Conservation (phyloP, 1,284 basidiomycete species). For the Fomitopsis schrenkii region DNA sequence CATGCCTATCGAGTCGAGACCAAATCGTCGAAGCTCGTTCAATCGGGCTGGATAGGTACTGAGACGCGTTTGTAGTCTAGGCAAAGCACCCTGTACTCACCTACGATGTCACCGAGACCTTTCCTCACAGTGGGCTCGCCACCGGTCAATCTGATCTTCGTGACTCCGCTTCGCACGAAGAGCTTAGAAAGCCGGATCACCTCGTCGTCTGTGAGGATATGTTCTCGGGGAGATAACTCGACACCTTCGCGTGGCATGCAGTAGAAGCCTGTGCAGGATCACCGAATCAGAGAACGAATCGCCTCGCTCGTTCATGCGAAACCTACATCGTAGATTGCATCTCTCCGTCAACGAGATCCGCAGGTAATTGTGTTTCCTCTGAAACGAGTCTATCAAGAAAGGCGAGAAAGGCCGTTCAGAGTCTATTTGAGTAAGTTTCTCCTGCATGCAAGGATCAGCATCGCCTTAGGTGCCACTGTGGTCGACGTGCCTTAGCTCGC, state of each 20-base stretch:
- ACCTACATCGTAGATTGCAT: constrained; percentile 82
- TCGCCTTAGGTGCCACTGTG: background rate
- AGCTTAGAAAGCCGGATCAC: constrained; percentile 70
- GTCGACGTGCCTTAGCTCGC: constrained; percentile 11
- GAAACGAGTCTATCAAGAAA: constrained; percentile 63
- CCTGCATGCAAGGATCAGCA: constrained; percentile 9
- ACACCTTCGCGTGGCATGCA: constrained; percentile 88
- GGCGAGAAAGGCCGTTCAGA: constrained; percentile 38
- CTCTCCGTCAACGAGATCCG: constrained; percentile 84
- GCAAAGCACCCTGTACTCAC: constrained; percentile 33
- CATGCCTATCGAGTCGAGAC: constrained; percentile 79
- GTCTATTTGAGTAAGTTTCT: constrained; percentile 49
- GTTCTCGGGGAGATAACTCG: constrained; percentile 64
- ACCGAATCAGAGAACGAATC: constrained; percentile 9
- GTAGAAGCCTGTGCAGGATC: constrained; percentile 62
- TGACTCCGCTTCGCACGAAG: constrained; percentile 81
- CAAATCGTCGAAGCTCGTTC: constrained; percentile 50
- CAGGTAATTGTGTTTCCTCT: constrained; percentile 75
- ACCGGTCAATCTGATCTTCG: constrained; percentile 84
- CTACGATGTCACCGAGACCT: constrained; percentile 71
- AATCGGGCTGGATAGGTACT: constrained; percentile 41
- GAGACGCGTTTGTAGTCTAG: constrained; percentile 2
- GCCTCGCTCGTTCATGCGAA: background rate
- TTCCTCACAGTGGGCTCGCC: constrained; percentile 86
- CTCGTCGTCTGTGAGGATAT: constrained; percentile 76